Evolutionary conservation across 2,329 filamentous ascomycete genomes (phyloP).

Genomic region (Neodidymelliopsis sp.): DNA sequence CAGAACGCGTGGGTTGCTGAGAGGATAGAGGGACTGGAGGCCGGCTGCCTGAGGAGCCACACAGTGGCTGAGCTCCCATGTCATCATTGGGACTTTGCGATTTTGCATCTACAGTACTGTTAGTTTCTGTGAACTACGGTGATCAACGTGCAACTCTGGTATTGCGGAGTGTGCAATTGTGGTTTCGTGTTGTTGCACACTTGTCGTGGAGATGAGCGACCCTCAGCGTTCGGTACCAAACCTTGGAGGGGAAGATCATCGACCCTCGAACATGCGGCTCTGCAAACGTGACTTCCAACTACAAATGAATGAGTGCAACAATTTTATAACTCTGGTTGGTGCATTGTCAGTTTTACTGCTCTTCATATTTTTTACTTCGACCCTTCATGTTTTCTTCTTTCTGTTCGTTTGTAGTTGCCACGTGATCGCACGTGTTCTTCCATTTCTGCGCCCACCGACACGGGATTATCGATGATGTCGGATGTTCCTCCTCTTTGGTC

Average conservation of each 20-base stretch:
- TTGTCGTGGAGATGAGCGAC: conserved; percentile 35
- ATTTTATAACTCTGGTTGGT: too few relatives aligned
- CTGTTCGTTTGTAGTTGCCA: neutral
- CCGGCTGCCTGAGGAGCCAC: conserved; percentile 36
- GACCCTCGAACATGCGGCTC: conserved; percentile 3
- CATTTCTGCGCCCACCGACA: neutral
- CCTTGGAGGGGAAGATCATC: conserved; percentile 17
- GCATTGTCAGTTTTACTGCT: too few relatives aligned
- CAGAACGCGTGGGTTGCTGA: conserved; percentile 12
- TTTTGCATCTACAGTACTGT: conserved; percentile 31
- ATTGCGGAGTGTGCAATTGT: conserved; percentile 27
- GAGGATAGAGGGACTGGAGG: conserved; percentile 24
- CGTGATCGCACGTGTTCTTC: conserved; percentile 4
- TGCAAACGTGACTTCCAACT: conserved; percentile 3
- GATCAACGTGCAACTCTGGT: conserved; percentile 31
- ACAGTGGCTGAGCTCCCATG: conserved; percentile 40
- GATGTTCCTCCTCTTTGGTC: too few relatives aligned
- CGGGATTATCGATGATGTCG: neutral
- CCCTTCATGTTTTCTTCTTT: neutral
- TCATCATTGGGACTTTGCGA: conserved; percentile 27
- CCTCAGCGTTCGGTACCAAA: conserved; percentile 30
- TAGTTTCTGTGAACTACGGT: conserved; percentile 32
- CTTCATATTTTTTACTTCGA: too few relatives aligned
- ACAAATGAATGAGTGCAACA: neutral
- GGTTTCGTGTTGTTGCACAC: conserved; percentile 29